Evolutionary conservation across 1,139 yeast genomes (phyloP), one percentile per base, ranked within the genome.

Genomic region (Debaryomycetaceae sp.): DNA sequence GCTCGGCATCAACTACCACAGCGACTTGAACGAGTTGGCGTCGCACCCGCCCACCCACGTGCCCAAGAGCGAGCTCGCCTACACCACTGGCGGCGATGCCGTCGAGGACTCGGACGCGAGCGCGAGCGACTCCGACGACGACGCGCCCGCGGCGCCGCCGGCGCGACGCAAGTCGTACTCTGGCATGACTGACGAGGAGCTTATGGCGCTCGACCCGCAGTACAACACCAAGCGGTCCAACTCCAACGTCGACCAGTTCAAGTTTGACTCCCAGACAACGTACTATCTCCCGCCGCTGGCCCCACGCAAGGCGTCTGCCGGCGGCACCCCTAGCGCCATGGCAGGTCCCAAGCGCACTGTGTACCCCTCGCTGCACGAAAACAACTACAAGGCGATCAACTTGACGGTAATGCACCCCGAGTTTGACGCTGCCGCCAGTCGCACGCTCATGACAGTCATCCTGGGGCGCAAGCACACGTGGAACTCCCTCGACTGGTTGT

Each of bases 111-210:
- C 5, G 14, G 43, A 37, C 10, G 39, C 42, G 10, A 43, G 20
- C 11, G 30, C 23, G 15, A 28, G 27, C 16, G 31, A 31, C 10
- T n/a, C 11, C 4, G 32, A 29, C 10, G 32, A 29, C 4, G 25
- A 11, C 4, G 15, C 29, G 3, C 18, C 26, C 13, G 27, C 24
- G 27, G n/a, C 29, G 23, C 29, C 38, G 31, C 13, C 30, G 30
- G 18, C 43, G 51, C 51, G 75, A 28, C 61, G 76, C 39, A 77
- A 76, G 47, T 72, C 80, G 20, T 70, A 77, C 42, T 70, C 75
- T 9, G 80, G 70, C 3, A 74, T 81, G 83, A 65, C 82, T 3
- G 66, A 73, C 46, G 81, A 75, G 40, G 86, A 81, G 48, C 56
- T 81, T 30, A 56, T 77, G 45, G 76, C 71, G 4, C 51, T 78